phyloP scores from a whole-genome alignment of 2,329 filamentous ascomycete genomes.

The Teratosphaeria viscida region DNA sequence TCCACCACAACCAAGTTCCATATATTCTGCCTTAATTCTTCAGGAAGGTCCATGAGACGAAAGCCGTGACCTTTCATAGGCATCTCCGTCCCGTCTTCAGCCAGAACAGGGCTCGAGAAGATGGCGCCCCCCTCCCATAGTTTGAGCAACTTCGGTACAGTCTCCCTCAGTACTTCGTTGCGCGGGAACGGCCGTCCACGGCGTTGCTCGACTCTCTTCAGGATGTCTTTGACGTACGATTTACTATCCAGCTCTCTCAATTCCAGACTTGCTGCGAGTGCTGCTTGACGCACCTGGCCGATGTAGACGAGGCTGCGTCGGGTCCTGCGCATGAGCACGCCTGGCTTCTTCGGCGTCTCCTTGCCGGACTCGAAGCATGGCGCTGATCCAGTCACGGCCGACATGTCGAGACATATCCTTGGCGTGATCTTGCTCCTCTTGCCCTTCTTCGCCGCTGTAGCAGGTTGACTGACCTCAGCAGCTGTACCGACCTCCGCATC shows the following conservation, averaged over 20 bases:
- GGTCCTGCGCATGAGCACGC: background rate
- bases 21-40: conserved; percentile 9
- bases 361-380: background rate
- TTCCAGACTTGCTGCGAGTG: background rate
- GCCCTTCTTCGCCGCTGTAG: background rate
- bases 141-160: background rate
- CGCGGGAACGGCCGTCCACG: background rate
- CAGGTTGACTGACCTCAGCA: background rate
- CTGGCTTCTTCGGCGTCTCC: background rate
- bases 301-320: background rate
- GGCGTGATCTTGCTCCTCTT: background rate
- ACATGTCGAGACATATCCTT: background rate
- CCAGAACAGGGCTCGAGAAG: background rate
- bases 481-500: background rate
- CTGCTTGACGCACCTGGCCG: background rate
- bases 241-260: background rate
- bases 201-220: background rate
- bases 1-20: conserved; percentile 13
- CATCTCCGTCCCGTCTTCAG: background rate
- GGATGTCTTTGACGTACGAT: background rate
- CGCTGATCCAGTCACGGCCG: background rate
- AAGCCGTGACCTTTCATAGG: background rate
- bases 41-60: conserved; percentile 9
- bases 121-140: background rate
- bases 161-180: background rate